Percentiles rank a stretch among this genome's conserved stretches.
These are phyloP conservation scores for Sporothrix pseudoabietina DNA, from an alignment of 2,329 filamentous ascomycete genomes.

Conservation along the genomic window DNA sequence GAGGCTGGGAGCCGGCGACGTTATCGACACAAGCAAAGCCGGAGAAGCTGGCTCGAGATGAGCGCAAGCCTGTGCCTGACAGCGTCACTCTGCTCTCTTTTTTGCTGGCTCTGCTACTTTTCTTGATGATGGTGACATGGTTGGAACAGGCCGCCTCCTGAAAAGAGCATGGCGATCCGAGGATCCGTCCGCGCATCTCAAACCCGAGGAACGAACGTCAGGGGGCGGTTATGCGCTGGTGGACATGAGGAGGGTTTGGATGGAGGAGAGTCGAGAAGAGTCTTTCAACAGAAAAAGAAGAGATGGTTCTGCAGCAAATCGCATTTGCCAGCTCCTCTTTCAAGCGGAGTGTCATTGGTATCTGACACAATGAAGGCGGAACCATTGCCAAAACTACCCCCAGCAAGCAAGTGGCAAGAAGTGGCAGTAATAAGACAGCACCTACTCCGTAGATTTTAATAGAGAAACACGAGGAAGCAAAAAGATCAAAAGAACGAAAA, in stretches of 20 bases:
- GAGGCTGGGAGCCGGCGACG: background rate
- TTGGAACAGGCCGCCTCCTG: constrained; percentile 9
- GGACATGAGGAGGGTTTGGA: background rate
- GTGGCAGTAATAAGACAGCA: background rate
- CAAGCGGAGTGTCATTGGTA: background rate
- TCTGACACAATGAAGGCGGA: constrained; percentile 1
- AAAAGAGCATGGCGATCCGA: constrained; percentile 10
- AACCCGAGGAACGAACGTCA: background rate
- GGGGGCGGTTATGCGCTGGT: constrained; percentile 8
- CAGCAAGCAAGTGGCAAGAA: background rate
- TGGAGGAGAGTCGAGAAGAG: background rate
- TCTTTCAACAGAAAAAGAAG: background rate
- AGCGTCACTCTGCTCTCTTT: background rate
- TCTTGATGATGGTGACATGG: background rate
- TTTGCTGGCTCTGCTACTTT: background rate
- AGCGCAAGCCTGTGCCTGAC: background rate
- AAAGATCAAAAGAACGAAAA: background rate
- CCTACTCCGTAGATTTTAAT: background rate
- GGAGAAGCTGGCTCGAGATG: background rate
- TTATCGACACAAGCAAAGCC: background rate
- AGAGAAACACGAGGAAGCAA: background rate
- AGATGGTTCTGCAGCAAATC: background rate
- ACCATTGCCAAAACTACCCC: constrained; percentile 6
- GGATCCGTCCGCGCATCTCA: constrained; percentile 18
- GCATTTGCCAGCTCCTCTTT: background rate